These are phyloP conservation scores for Corrigiola litoralis DNA, from an alignment of 179 eudicot genomes.

Conservation along the genomic window DNA sequence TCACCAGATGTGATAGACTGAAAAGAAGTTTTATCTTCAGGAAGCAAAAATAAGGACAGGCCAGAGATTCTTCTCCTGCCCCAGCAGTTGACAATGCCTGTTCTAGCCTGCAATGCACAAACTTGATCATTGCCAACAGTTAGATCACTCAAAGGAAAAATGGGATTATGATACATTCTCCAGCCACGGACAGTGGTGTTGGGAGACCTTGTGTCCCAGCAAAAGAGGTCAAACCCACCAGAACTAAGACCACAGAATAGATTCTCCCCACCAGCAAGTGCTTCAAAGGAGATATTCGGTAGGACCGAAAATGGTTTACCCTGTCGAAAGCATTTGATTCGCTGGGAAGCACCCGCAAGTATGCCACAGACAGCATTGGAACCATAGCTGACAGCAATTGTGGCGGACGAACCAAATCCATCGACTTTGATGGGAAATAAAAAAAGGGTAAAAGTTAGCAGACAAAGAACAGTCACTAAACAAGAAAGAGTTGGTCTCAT, in stretches of 20 bases:
- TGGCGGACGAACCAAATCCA: constrained; percentile 42
- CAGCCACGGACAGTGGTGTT: constrained; percentile 19
- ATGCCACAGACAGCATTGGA: constrained; percentile 48
- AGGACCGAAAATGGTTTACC: constrained; percentile 23
- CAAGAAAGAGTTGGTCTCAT: constrained; percentile 17
- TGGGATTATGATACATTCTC: constrained; percentile 29
- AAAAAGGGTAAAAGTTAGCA: constrained; percentile 7
- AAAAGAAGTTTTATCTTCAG: constrained; percentile 21
- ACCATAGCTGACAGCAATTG: constrained; percentile 38
- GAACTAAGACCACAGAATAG: constrained; percentile 48
- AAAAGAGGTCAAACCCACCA: constrained; percentile 39
- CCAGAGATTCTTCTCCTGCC: constrained; percentile 3
- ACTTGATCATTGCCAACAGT: constrained; percentile 38
- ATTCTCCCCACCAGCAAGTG: constrained; percentile 47
- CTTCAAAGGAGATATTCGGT: constrained; percentile 39
- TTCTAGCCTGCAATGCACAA: constrained; percentile 32
- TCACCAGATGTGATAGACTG: constrained; percentile 39
- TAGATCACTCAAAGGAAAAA: constrained; percentile 25
- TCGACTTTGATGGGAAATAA: constrained; percentile 11
- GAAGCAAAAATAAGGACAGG: constrained; percentile 8
- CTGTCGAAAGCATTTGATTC: constrained; percentile 36
- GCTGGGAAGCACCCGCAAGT: constrained; percentile 40
- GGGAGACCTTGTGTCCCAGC: constrained; percentile 40
- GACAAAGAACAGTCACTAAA: constrained; percentile 9
- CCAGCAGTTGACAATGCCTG: constrained; percentile 40